phyloP scores from a whole-genome alignment of 495 filamentous ascomycete species.

The Penicillium antarcticum region DNA sequence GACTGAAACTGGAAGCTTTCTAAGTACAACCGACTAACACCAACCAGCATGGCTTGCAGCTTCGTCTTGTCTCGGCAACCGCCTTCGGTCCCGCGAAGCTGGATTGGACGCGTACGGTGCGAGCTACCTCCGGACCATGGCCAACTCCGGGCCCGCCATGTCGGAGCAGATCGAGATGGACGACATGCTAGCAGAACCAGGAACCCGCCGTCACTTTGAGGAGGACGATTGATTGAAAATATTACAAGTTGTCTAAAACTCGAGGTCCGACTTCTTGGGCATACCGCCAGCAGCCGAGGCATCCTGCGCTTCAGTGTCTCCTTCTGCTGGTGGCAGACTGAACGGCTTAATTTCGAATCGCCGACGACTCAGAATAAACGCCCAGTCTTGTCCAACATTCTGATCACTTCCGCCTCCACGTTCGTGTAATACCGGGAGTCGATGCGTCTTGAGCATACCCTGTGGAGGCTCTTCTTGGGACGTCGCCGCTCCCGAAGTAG shows the following conservation, averaged over 20 bases:
- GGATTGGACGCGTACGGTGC: constrained; percentile 48
- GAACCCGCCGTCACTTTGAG: constrained; percentile 25
- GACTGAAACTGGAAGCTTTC: no score
- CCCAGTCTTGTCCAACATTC: constrained; percentile 75
- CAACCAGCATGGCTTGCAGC: constrained; percentile 50
- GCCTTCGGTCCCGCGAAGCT: constrained; percentile 42
- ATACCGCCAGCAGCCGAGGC: constrained; percentile 43
- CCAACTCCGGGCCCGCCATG: constrained; percentile 48
- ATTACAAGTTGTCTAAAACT: constrained; percentile 51
- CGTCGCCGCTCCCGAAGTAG: constrained; percentile 49
- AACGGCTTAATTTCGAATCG: constrained; percentile 85
- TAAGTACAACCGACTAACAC: constrained; percentile 18
- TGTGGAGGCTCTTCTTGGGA: constrained; percentile 72
- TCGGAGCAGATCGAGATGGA: constrained; percentile 65
- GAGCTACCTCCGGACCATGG: constrained; percentile 54
- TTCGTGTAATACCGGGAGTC: constrained; percentile 80
- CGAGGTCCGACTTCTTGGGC: constrained; percentile 64
- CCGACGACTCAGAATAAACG: constrained; percentile 81
- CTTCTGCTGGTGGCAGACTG: constrained; percentile 84
- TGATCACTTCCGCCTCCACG: constrained; percentile 74
- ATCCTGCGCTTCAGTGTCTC: constrained; percentile 67
- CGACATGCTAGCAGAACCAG: constrained; percentile 51
- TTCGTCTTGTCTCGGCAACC: constrained; percentile 58
- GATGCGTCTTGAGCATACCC: constrained; percentile 79
- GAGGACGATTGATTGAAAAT: constrained; percentile 34